Evolutionary conservation across 129 eudicot species (phyloP).

Genomic region (Cynara cardunculus): DNA sequence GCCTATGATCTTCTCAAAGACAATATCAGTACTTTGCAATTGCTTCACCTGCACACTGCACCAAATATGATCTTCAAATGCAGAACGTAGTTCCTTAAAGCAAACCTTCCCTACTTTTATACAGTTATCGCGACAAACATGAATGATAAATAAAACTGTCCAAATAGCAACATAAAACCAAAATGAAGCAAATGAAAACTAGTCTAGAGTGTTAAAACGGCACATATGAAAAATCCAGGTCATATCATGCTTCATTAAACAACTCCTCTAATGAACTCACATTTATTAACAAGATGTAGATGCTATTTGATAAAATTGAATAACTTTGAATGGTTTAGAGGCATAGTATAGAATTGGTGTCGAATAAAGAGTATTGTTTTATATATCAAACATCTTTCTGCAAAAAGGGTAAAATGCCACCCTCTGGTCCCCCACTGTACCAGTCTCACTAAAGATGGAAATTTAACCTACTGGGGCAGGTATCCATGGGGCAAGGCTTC

Average conservation of each 20-base stretch:
- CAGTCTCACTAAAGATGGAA: neutral
- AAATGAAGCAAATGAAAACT: neutral
- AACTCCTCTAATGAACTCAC: neutral
- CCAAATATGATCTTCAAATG: conserved; percentile 11
- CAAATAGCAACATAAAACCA: neutral
- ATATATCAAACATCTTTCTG: neutral
- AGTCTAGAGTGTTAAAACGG: neutral
- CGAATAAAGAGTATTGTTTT: neutral
- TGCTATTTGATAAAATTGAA: neutral
- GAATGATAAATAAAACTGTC: neutral
- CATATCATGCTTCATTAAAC: neutral
- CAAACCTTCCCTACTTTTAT: neutral
- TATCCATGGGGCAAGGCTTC: neutral
- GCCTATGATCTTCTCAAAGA: conserved; percentile 72
- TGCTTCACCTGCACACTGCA: conserved; percentile 90
- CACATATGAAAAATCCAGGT: neutral
- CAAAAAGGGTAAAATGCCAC: neutral
- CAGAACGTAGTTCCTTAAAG: neutral
- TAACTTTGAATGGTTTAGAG: neutral
- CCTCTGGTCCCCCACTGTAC: neutral
- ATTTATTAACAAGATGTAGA: neutral
- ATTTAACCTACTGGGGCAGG: neutral
- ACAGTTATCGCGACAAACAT: neutral
- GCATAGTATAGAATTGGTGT: neutral
- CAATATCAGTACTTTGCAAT: conserved; percentile 70